Percentiles rank a stretch among this genome's conserved stretches.
These are phyloP conservation scores for Penicillium cosmopolitanum DNA, from an alignment of 495 filamentous ascomycete species.

Conservation along the genomic window DNA sequence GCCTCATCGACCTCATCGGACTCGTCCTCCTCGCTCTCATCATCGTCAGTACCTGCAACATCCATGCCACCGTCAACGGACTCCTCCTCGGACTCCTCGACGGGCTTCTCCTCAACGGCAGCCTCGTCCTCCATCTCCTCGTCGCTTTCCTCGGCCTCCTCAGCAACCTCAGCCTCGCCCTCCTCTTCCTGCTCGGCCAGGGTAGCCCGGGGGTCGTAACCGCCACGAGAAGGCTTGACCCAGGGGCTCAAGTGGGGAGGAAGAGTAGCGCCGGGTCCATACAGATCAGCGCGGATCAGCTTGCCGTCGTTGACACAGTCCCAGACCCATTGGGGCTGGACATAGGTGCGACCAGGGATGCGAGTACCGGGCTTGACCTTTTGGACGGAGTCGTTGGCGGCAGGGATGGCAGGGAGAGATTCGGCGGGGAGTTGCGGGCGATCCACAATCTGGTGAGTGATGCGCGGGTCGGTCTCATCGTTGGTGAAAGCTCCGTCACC, in stretches of 20 bases:
- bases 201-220: constrained; percentile 84
- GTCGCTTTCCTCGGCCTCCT: constrained; percentile 54
- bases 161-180: constrained; percentile 75
- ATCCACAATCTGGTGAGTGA: constrained; percentile 97
- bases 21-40: constrained; percentile 51
- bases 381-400: constrained; percentile 53
- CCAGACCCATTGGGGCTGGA: constrained; percentile 99
- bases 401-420: constrained; percentile 59
- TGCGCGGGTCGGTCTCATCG: constrained; percentile 80
- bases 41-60: constrained; percentile 55
- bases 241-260: constrained; percentile 96
- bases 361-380: constrained; percentile 59
- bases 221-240: constrained; percentile 81
- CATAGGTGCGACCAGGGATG: constrained; percentile 84
- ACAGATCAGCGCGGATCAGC: constrained; percentile 83
- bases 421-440: constrained; percentile 72
- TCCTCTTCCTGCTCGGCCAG: constrained; percentile 78
- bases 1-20: constrained; percentile 38
- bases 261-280: constrained; percentile 84
- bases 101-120: constrained; percentile 26
- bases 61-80: constrained; percentile 62
- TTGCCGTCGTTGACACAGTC: constrained; percentile 90
- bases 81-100: constrained; percentile 37
- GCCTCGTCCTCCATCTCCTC: constrained; percentile 50
- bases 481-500: constrained; percentile 92